phyloP scores from a whole-genome alignment of 176 grass and related monocot species.

The sorghum (Sorghum bicolor) region Sorghum_bicolor_NCBIv3 NC_012873.2:19718501-19719000 shows the following conservation, averaged over 20 bases:
- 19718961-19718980: too few relatives aligned
- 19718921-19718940: too few relatives aligned
- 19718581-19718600: conserved; percentile 15
- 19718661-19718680: conserved; percentile 40
- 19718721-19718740: background rate
- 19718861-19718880: background rate
- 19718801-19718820: background rate
- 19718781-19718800: background rate
- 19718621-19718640: background rate
- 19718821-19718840: too few relatives aligned
- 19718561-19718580: conserved; percentile 14
- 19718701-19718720: background rate
- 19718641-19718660: conserved; percentile 1
- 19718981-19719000: too few relatives aligned
- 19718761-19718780: background rate
- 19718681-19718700: conserved; percentile 19
- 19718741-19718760: too few relatives aligned
- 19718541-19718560: background rate
- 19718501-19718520: conserved; percentile 12
- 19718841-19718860: too few relatives aligned
- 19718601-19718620: conserved; percentile 31
- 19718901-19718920: background rate
- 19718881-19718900: background rate
- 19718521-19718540: conserved; percentile 27
- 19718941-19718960: too few relatives aligned